Conservation (phyloP, 208 protist genomes). For the Trypanosoma caninum region DNA sequence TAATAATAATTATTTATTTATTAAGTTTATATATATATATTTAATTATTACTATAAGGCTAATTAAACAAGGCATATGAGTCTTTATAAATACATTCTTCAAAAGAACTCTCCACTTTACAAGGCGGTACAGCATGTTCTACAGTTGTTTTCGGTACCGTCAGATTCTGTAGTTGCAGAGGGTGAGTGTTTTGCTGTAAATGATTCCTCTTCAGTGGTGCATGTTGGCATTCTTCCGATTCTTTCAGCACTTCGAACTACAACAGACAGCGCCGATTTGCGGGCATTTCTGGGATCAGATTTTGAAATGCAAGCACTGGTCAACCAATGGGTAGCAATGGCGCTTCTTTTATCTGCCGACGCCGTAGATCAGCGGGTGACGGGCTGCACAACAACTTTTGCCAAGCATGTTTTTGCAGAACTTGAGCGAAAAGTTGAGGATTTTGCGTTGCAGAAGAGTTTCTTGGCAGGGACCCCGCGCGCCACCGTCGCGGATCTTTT, state of each 20-base stretch:
- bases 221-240: conserved; percentile 22
- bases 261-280: conserved; percentile 1
- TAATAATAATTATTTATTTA: too few relatives aligned
- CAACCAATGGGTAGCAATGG: conserved; percentile 57
- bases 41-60: neutral
- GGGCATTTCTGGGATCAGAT: conserved; percentile 26
- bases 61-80: neutral
- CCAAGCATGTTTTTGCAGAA: conserved; percentile 39
- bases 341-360: conserved; percentile 31
- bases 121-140: conserved; percentile 16
- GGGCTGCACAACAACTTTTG: conserved; percentile 16
- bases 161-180: conserved; percentile 3
- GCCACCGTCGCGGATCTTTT: conserved; percentile 74
- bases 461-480: conserved; percentile 40
- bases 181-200: conserved; percentile 21
- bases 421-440: conserved; percentile 43
- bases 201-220: neutral
- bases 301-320: conserved; percentile 27
- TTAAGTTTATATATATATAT: too few relatives aligned
- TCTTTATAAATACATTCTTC: conserved; percentile 29
- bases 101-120: conserved; percentile 21
- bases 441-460: conserved; percentile 25
- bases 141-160: conserved; percentile 22
- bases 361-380: conserved; percentile 7
- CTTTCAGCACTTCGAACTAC: conserved; percentile 11